Base-by-base conservation (phyloP, 305 asterid species). In the Fraxinus sp. region DNA sequence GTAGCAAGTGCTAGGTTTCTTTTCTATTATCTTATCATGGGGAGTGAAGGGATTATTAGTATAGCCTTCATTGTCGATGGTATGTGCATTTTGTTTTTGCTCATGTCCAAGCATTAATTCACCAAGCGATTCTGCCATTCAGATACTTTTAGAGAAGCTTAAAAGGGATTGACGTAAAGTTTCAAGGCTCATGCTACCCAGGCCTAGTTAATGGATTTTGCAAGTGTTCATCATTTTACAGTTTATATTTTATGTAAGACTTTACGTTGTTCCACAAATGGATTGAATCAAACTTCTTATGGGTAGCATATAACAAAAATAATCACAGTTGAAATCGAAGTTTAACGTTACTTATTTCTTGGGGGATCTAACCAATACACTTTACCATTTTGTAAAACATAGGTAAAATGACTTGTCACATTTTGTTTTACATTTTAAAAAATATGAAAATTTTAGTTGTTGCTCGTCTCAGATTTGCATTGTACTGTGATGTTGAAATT, bases 401-500 rank as follows among this genome's bases (percentile, higher is more conserved):
- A 52, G 22, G 62, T 16, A 52, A 52, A 49, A 49, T 52, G 62
- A 52, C 62, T 52, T 52, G 22, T 52, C 62, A 52, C 62, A 1
- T 52, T 52, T 4, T 49, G n/a, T 46, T 46, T 46, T 46, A 46
- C 57, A 13, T 13, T 11, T 26, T 6, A 11, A 49, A 49, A 84
- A 14, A 49, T 22, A 28, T 30, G 37, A 78, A 13, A 72, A 24
- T 5, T 20, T 16, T 16, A 8, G 33, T 72, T 9, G 49, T 57
- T 9, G 57, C 75, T 8, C 8, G n/a, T 72, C 75, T 80, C 49
- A 52, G 81, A 41, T 81, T 73, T 66, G 30, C 75, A 72, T 46
- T 59, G 66, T 81, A 20, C 36, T 75, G 52, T 36, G n/a, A 13
- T 28, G 4, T 66, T 18, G 5, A 1, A 11, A 41, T 35, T 41